Base-by-base conservation (phyloP, 1,284 basidiomycete genomes). In the Boletus holoroseus region DNA sequence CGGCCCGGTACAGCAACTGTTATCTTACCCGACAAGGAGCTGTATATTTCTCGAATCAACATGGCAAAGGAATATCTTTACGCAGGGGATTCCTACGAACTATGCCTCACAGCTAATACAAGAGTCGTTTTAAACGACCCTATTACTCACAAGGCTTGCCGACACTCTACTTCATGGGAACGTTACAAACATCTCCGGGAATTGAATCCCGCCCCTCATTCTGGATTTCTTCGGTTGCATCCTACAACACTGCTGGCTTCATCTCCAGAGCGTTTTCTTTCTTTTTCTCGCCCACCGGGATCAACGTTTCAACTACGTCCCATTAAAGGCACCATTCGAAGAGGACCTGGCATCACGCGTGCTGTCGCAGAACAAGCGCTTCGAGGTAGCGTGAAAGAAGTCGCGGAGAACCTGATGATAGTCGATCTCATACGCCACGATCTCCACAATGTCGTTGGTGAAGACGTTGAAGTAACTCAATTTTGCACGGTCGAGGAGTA, bases 331-430 rank as follows among this genome's bases (percentile, higher is more conserved):
- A 98, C 93, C 2, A 71, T 90, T 22, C 79, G 80, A 44, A 89
- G 88, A 64, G 77, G 71, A 5, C 78, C 79, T 13, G 76, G 73
- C 13, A 73, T 86, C 48, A 83, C 78, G 20, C 81, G 83, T 9
- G 76, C 75, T 30, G 72, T 78, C 32, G 87, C 87, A 8, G 83
- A 86, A 61, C 59, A 79, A 60, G 68, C 77, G 2, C 73, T 99
- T 28, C 74, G 78, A 20, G 83, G 82, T 5, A 94, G 91, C 64
- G 73, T 75, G 37, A 99, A 98, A 69, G 95, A 99, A 68, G 83
- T 95, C 1, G 95, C 94, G 0, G 95, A 98, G 72, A 99, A 99
- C 66, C 72, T 98, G 47, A 98, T 99, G 95, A 98, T 99, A 58
- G 95, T 97, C 20, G 95, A 98, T 65, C 78, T 98, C 36, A 97